phyloP scores from a whole-genome alignment of 257 asterid species.

The Ilex asprella region DNA sequence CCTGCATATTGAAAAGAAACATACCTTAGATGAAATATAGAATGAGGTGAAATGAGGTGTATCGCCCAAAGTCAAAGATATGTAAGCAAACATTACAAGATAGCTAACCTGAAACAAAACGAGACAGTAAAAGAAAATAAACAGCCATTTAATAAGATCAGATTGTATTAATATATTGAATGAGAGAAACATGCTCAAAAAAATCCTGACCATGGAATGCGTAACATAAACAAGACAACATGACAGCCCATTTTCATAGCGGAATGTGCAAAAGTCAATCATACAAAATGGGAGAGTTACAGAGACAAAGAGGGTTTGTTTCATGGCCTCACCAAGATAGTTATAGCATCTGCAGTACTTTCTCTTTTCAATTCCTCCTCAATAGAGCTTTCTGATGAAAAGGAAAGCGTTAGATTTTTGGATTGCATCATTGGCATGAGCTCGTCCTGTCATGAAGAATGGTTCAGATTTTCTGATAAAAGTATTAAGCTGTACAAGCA shows the following conservation, averaged over 20 bases:
- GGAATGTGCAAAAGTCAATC: too few relatives aligned
- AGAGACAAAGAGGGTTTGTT: slow-evolving; percentile 6
- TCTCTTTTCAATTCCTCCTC: slow-evolving; percentile 98
- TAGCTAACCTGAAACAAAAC: slow-evolving; percentile 80
- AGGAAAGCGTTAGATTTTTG: slow-evolving; percentile 68
- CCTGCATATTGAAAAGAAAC: not conserved
- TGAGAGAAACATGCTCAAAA: not conserved
- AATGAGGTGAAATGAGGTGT: slow-evolving; percentile 69
- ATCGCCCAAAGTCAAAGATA: slow-evolving; percentile 95
- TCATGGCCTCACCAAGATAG: slow-evolving; percentile 61
- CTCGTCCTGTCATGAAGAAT: slow-evolving; percentile 59
- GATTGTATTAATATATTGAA: too few relatives aligned
- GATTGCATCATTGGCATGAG: slow-evolving; percentile 75
- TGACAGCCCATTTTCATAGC: too few relatives aligned
- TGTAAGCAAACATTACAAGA: slow-evolving; percentile 99
- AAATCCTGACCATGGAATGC: not conserved
- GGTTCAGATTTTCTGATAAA: slow-evolving; percentile 17
- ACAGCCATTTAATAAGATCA: not conserved
- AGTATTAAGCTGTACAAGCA: not conserved
- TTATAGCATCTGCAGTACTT: slow-evolving; percentile 94
- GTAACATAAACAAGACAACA: too few relatives aligned
- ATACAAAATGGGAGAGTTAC: not conserved
- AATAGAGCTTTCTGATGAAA: slow-evolving; percentile 91
- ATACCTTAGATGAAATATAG: slow-evolving; percentile 94
- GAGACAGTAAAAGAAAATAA: not conserved